These are phyloP conservation scores for Xylaria cubensis DNA, from an alignment of 495 filamentous ascomycete genomes.

Conservation along the genomic window DNA sequence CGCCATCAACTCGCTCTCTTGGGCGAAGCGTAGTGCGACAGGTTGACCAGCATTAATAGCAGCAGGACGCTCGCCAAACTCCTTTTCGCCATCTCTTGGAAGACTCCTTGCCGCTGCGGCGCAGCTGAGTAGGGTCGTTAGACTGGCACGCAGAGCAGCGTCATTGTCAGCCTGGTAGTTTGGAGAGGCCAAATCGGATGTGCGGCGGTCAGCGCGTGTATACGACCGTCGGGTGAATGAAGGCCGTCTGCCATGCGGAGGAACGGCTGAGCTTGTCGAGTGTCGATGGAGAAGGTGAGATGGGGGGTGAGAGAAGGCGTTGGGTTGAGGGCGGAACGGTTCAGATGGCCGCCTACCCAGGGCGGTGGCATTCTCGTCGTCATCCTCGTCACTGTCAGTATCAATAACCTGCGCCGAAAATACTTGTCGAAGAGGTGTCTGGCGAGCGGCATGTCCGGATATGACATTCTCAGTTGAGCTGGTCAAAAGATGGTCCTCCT, in stretches of 20 bases:
- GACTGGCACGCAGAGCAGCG: slow-evolving; percentile 86
- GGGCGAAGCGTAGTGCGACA: slow-evolving; percentile 68
- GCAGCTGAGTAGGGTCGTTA: slow-evolving; percentile 93
- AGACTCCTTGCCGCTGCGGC: slow-evolving; percentile 86
- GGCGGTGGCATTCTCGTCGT: slow-evolving; percentile 82
- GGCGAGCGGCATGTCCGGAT: slow-evolving; percentile 32
- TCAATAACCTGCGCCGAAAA: slow-evolving; percentile 47
- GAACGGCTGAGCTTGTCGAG: slow-evolving; percentile 52
- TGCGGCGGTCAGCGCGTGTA: slow-evolving; percentile 53
- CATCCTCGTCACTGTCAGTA: slow-evolving; percentile 74
- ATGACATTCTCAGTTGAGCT: slow-evolving; percentile 82
- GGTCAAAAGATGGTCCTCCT: slow-evolving; percentile 81
- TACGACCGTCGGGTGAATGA: slow-evolving; percentile 49
- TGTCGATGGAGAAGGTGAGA: slow-evolving; percentile 59
- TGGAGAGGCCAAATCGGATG: slow-evolving; percentile 71
- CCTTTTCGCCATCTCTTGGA: slow-evolving; percentile 63
- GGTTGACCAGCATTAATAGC: slow-evolving; percentile 54
- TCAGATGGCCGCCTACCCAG: slow-evolving; percentile 66
- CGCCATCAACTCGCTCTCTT: slow-evolving; percentile 73
- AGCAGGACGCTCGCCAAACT: slow-evolving; percentile 33
- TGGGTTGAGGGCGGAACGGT: slow-evolving; percentile 83
- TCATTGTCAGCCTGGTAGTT: slow-evolving; percentile 87
- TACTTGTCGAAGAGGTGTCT: slow-evolving; percentile 34
- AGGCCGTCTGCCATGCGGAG: slow-evolving; percentile 51
- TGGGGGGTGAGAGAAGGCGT: slow-evolving; percentile 87